Evolutionary conservation across 352 stramenopile species (phyloP).

Genomic region (Phytophthora sp.): DNA sequence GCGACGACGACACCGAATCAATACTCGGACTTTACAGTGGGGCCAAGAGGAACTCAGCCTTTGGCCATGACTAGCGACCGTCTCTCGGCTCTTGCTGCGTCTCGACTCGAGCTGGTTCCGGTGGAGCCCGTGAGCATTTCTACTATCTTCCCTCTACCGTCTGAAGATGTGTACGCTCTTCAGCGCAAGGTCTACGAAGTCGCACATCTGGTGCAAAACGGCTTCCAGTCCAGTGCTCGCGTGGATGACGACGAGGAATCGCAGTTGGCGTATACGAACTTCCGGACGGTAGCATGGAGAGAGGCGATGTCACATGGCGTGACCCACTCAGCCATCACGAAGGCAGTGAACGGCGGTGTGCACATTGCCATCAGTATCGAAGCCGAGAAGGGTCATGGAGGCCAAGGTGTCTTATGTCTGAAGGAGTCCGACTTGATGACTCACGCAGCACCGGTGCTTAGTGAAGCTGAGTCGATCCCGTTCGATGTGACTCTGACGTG

Average conservation of each 20-base stretch:
- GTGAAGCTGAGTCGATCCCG: slow-evolving; percentile 54
- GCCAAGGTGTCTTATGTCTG: slow-evolving; percentile 73
- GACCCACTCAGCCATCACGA: slow-evolving; percentile 71
- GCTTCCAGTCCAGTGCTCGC: slow-evolving; percentile 67
- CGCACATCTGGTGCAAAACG: slow-evolving; percentile 69
- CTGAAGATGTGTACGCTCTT: slow-evolving; percentile 72
- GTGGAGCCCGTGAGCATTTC: slow-evolving; percentile 73
- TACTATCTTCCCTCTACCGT: slow-evolving; percentile 78
- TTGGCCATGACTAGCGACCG: slow-evolving; percentile 39
- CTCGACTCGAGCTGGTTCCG: slow-evolving; percentile 51
- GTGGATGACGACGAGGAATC: slow-evolving; percentile 70
- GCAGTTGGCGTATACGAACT: slow-evolving; percentile 77
- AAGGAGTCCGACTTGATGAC: slow-evolving; percentile 59
- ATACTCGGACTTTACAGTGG: slow-evolving; percentile 45
- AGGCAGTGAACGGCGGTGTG: slow-evolving; percentile 69
- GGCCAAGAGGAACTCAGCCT: slow-evolving; percentile 25
- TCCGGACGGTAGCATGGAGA: slow-evolving; percentile 62
- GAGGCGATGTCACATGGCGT: slow-evolving; percentile 62
- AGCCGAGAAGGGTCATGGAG: slow-evolving; percentile 59
- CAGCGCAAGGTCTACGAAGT: slow-evolving; percentile 82
- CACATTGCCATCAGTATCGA: slow-evolving; percentile 79
- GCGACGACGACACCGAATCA: slow-evolving; percentile 38
- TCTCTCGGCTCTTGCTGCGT: slow-evolving; percentile 38
- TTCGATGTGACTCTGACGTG: slow-evolving; percentile 79
- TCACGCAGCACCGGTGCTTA: slow-evolving; percentile 48